Evolutionary conservation across 106 monocot species (phyloP).

Genomic region (Phalaenopsis aphrodite): DNA sequence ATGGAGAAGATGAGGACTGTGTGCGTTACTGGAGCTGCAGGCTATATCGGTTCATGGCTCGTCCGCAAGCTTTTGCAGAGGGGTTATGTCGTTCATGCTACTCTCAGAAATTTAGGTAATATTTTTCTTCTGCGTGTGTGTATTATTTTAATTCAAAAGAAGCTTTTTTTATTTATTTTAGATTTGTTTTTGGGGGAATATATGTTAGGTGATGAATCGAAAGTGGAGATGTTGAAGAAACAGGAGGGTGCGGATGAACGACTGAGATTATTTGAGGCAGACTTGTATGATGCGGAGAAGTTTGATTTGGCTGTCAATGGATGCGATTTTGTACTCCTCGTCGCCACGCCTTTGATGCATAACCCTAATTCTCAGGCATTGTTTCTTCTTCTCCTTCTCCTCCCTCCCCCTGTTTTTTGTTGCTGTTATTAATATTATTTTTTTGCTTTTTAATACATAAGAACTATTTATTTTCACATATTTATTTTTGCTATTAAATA

Average conservation of each 20-base stretch:
- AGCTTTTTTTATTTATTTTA: no score
- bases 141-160: neutral
- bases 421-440: no score
- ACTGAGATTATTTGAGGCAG: slow-evolving; percentile 46
- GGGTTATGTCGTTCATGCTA: slow-evolving; percentile 49
- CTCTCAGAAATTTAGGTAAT: slow-evolving; percentile 41
- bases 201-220: slow-evolving; percentile 23
- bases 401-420: no score
- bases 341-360: slow-evolving; percentile 31
- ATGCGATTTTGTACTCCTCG: slow-evolving; percentile 45
- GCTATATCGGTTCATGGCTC: slow-evolving; percentile 47
- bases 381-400: no score
- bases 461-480: neutral
- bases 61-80: slow-evolving; percentile 40
- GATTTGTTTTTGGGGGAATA: no score
- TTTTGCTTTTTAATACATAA: neutral
- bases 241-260: slow-evolving; percentile 32
- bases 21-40: slow-evolving; percentile 50
- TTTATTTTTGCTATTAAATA: neutral
- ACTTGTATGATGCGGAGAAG: slow-evolving; percentile 27
- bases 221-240: slow-evolving; percentile 32
- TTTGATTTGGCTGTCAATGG: slow-evolving; percentile 46
- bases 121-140: neutral
- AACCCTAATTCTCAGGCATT: slow-evolving; percentile 22
- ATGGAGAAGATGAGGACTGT: slow-evolving; percentile 12